Evolutionary conservation across 257 asterid species (phyloP).

Genomic region (Solanum pennellii): DNA sequence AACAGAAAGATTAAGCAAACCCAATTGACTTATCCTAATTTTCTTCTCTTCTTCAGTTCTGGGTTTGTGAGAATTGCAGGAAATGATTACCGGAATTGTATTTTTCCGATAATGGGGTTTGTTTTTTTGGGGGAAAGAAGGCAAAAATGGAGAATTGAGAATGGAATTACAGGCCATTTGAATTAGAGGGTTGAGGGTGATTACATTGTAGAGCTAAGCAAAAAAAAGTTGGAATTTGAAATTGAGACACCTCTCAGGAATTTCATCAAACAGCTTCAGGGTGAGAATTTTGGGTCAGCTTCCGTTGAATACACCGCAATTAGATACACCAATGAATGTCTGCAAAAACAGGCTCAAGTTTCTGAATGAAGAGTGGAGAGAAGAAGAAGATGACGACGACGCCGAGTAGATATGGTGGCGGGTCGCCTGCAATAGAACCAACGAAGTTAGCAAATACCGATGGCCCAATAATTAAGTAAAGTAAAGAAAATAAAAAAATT

Average conservation of each 20-base stretch:
- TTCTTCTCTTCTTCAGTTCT: slow-evolving; percentile 27
- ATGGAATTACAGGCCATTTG: slow-evolving; percentile 24
- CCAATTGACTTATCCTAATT: slow-evolving; percentile 16
- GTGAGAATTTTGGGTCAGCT: not conserved
- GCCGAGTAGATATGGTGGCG: not conserved
- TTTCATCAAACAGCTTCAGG: not conserved
- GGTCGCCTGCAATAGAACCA: not conserved
- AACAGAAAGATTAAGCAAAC: slow-evolving; percentile 43
- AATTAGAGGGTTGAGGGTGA: not conserved
- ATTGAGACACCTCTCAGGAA: not conserved
- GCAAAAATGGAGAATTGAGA: slow-evolving; percentile 31
- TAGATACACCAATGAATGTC: not conserved
- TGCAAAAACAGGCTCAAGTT: not conserved
- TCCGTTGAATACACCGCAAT: not conserved
- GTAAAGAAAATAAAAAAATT: no score
- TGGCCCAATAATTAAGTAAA: not conserved
- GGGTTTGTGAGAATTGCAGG: slow-evolving; percentile 15
- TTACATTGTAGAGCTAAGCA: slow-evolving; percentile 2
- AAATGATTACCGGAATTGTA: slow-evolving; percentile 20
- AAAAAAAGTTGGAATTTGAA: not conserved
- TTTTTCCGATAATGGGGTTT: slow-evolving; percentile 15
- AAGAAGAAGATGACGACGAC: not conserved
- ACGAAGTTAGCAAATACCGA: not conserved
- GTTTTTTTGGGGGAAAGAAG: slow-evolving; percentile 14
- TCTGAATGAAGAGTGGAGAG: not conserved